Evolutionary conservation across 768 basidiomycete genomes (phyloP), one percentile per base, ranked within the genome.

Genomic region (Lactifluus pinguis): DNA sequence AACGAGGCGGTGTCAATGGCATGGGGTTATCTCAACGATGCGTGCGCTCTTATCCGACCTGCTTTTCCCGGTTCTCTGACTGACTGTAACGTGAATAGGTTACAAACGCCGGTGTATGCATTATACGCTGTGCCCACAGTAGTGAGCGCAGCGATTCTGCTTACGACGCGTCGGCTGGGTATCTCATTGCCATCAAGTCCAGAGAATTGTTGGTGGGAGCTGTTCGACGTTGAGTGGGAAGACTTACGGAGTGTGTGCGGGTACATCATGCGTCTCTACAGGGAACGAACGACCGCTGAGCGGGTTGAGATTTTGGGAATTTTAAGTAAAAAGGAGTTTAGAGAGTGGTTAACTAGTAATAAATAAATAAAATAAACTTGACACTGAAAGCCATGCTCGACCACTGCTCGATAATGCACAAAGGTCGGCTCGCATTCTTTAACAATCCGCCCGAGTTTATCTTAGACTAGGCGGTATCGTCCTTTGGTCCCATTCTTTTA

Each of bases 11-110:
- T 90, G 61, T 80, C 83, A 29, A 78, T 76, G 59, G 92, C 93
- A 21, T 99, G 97, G 97, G 92, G 92, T 0, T 97, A 91, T 68
- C 77, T 98, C 21, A 99, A 98, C 67, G 97, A 98, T 71, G 89
- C 90, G 95, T 95, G 69, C 70, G 91, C 83, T 50, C 52, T 56
- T 19, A 38, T 11, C 21, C 14, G 49, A 41, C 25, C 7, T 19
- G 6, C n/a, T 47, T 36, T 64, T 55, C 36, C 55, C 59, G 30
- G 42, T 42, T 54, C 38, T 38, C 53, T 57, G 45, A 60, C 49
- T 38, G 45, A 47, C 21, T 42, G 19, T 34, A 38, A 52, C 14
- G 45, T 17, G 36, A 21, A n/a, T 66, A 98, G 95, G 36, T 78
- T 97, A 25, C 95, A 97, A 75, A 95, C 97, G 0, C 91, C 93